phyloP scores from a whole-genome alignment of 805 yeast species.

The Aciculoconidium aculeatum region DNA sequence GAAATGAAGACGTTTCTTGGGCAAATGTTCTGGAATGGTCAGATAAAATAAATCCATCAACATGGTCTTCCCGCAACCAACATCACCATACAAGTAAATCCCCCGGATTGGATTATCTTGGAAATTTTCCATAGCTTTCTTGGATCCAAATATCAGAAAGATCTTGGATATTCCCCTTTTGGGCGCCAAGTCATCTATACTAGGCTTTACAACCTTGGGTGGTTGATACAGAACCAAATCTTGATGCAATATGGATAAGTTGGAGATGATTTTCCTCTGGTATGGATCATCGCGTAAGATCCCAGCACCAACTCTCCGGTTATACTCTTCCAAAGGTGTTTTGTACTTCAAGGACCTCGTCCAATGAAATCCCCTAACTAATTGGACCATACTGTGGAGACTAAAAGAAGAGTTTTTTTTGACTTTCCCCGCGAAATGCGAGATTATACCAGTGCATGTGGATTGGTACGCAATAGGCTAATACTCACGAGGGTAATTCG shows the following conservation, averaged over 20 bases:
- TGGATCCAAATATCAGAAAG: too few relatives aligned
- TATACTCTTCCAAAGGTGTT: constrained; percentile 49
- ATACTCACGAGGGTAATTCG: too few relatives aligned
- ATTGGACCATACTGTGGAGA: too few relatives aligned
- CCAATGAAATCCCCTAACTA: too few relatives aligned
- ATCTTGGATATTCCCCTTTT: constrained; percentile 38
- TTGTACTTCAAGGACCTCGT: too few relatives aligned
- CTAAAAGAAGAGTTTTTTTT: too few relatives aligned
- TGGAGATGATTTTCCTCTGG: constrained; percentile 68
- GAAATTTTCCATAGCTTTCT: constrained; percentile 8
- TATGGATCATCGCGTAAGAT: constrained; percentile 66
- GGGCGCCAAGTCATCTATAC: constrained; percentile 46
- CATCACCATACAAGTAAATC: constrained; percentile 92
- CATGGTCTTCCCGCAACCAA: constrained; percentile 98
- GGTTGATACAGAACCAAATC: constrained; percentile 55
- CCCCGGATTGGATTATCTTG: constrained; percentile 55
- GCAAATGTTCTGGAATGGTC: constrained; percentile 71
- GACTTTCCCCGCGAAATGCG: too few relatives aligned
- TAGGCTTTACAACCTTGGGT: constrained; percentile 51
- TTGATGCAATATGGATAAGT: constrained; percentile 54
- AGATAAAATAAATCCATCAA: constrained; percentile 90
- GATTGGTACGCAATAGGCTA: too few relatives aligned
- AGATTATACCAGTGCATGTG: too few relatives aligned
- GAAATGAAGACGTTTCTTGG: constrained; percentile 82
- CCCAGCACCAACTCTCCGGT: constrained; percentile 42